Evolutionary conservation across 345 rosid genomes (phyloP).

Genomic region (Arabis alpina): DNA sequence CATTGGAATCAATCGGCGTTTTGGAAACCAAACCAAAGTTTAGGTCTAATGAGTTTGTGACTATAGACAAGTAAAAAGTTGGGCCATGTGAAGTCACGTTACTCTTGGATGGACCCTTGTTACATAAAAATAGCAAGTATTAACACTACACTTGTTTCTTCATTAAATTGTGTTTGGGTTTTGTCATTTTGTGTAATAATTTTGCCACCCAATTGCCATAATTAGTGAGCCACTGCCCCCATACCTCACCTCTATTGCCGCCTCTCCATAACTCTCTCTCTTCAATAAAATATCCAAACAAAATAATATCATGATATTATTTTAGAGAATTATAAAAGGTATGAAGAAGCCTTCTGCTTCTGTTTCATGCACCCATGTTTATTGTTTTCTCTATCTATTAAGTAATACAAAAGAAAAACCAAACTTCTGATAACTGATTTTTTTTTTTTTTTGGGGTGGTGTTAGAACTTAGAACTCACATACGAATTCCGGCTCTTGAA

Average conservation of each 20-base stretch:
- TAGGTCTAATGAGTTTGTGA: conserved; percentile 13
- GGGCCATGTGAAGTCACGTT: conserved; percentile 44
- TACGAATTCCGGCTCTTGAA: too few species aligned
- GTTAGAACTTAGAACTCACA: too few species aligned
- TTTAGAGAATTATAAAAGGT: background rate
- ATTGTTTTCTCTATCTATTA: conserved; percentile 2
- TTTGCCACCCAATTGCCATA: conserved; percentile 41
- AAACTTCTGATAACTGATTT: too few species aligned
- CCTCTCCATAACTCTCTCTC: conserved; percentile 24
- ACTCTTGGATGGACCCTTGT: conserved; percentile 32
- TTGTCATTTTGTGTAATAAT: conserved; percentile 41
- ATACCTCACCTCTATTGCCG: conserved; percentile 37
- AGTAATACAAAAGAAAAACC: background rate
- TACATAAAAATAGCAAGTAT: conserved; percentile 19
- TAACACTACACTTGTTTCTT: conserved; percentile 19
- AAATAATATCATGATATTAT: conserved; percentile 10
- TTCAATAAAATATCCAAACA: conserved; percentile 17
- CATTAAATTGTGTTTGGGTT: conserved; percentile 16
- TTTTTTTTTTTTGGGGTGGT: too few species aligned
- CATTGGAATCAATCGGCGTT: background rate
- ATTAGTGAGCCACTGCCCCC: conserved; percentile 34
- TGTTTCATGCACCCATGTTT: conserved; percentile 3
- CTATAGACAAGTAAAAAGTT: conserved; percentile 15
- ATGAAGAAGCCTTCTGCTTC: conserved; percentile 16
- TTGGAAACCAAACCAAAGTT: conserved; percentile 18